Evolutionary conservation across 176 grass and related monocot genomes (phyloP).

Genomic region (Pharus latifolius): DNA sequence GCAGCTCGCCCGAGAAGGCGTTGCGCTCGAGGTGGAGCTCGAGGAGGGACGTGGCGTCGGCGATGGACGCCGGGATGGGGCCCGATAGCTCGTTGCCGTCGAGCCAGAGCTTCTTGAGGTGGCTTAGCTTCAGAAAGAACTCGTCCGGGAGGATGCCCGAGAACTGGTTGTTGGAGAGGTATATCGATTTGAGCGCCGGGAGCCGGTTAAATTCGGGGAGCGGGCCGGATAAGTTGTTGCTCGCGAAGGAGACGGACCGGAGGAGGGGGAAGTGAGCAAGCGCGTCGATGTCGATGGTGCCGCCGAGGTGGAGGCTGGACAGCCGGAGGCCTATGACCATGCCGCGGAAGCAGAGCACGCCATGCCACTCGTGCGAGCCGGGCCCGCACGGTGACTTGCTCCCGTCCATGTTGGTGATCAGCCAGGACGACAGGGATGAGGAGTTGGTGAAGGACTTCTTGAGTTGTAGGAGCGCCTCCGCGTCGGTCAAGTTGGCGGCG

Average conservation of each 20-base stretch:
- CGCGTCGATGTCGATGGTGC: slow-evolving; percentile 45
- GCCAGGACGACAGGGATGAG: slow-evolving; percentile 63
- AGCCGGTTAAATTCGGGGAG: slow-evolving; percentile 51
- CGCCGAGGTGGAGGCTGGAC: slow-evolving; percentile 36
- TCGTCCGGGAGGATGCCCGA: slow-evolving; percentile 40
- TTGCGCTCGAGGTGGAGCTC: slow-evolving; percentile 68
- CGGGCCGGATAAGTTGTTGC: slow-evolving; percentile 50
- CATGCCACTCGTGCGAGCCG: slow-evolving; percentile 37
- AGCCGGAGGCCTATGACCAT: slow-evolving; percentile 49
- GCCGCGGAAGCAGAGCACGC: slow-evolving; percentile 48
- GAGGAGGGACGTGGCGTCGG: slow-evolving; percentile 34
- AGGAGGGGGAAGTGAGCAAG: slow-evolving; percentile 45
- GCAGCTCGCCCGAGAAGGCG: slow-evolving; percentile 44
- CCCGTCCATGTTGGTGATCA: slow-evolving; percentile 17
- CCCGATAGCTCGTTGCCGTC: slow-evolving; percentile 50
- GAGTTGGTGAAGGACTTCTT: slow-evolving; percentile 73
- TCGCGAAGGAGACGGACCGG: slow-evolving; percentile 49
- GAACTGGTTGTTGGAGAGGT: slow-evolving; percentile 67
- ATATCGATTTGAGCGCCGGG: slow-evolving; percentile 54
- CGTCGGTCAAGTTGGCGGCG: slow-evolving; percentile 7
- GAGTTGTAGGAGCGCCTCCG: slow-evolving; percentile 49
- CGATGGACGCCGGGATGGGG: slow-evolving; percentile 36
- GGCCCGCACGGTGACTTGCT: slow-evolving; percentile 33
- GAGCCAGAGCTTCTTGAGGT: slow-evolving; percentile 92
- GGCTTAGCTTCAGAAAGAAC: slow-evolving; percentile 40